A percentile compares a stretch with the other conserved stretches of the same genome.
These are phyloP conservation scores for Candida sakaeoensis DNA, from an alignment of 805 yeast genomes.

Conservation along the genomic window DNA sequence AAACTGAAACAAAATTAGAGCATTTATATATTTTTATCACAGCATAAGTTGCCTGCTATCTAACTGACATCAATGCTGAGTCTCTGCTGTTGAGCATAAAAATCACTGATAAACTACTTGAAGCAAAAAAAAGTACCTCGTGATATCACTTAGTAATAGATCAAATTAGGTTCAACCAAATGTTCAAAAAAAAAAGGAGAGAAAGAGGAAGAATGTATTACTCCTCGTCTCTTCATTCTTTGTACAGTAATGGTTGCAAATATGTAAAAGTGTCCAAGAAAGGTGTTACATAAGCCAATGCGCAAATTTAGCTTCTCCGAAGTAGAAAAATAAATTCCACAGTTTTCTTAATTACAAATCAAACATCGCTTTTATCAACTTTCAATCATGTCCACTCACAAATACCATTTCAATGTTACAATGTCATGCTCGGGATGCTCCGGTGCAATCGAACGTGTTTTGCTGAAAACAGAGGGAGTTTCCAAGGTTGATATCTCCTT, in stretches of 20 bases:
- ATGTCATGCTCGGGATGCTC: slow-evolving; percentile 92
- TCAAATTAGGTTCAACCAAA: too few species aligned
- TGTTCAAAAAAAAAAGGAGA: too few species aligned
- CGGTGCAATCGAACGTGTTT: slow-evolving; percentile 76
- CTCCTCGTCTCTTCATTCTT: too few species aligned
- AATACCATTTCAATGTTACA: slow-evolving; percentile 75
- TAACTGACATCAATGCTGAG: too few species aligned
- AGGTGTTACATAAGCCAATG: slow-evolving; percentile 1
- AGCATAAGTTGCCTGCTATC: too few species aligned
- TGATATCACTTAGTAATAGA: too few species aligned
- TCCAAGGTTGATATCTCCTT: slow-evolving; percentile 68
- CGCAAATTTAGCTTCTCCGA: slow-evolving; percentile 3
- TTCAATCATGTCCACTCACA: slow-evolving; percentile 32
- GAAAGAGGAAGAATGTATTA: too few species aligned
- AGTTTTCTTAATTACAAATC: not conserved
- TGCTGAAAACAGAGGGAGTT: slow-evolving; percentile 70
- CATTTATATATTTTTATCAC: too few species aligned
- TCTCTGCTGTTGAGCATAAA: too few species aligned
- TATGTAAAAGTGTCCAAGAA: not conserved
- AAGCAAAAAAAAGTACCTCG: too few species aligned
- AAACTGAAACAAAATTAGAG: too few species aligned
- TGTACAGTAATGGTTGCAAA: not conserved
- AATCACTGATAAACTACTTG: too few species aligned
- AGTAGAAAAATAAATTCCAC: not conserved
- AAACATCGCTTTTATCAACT: not conserved